A percentile compares a stretch with the other conserved stretches of the same genome.
Evolutionary conservation across 177 flowering plant genomes (phyloP).

Genomic region (Vitis hybrid): DNA sequence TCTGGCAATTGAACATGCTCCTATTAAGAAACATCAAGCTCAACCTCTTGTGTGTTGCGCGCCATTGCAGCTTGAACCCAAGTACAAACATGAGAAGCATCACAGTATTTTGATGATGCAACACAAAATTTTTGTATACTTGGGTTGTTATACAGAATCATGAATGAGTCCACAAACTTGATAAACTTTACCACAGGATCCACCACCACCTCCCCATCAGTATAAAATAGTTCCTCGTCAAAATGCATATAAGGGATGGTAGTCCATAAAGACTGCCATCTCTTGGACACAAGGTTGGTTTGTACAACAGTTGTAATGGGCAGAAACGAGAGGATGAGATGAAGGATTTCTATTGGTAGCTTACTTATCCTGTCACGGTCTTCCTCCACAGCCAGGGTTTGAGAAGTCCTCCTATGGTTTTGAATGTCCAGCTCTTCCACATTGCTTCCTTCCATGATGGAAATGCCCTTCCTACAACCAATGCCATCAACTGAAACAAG

Average conservation of each 20-base stretch:
- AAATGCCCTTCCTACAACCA: too few species aligned
- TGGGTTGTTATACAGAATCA: not conserved
- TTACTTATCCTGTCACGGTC: not conserved
- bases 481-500: too few species aligned
- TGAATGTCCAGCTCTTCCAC: too few species aligned
- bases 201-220: not conserved
- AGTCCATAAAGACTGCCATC: not conserved
- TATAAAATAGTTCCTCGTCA: not conserved
- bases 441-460: too few species aligned
- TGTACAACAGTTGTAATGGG: not conserved
- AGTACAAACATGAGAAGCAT: not conserved
- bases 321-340: not conserved
- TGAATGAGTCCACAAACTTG: not conserved
- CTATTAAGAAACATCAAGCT: not conserved
- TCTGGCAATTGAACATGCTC: not conserved
- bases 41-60: not conserved
- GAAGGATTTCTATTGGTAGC: not conserved
- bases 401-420: too few species aligned
- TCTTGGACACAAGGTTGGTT: not conserved
- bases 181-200: not conserved
- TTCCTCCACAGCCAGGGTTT: not conserved
- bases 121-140: not conserved
- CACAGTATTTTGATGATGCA: not conserved
- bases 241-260: not conserved
- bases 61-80: not conserved